These are phyloP conservation scores for Breynia disticha DNA, from an alignment of 441 rosid genomes.

Conservation along the genomic window DNA sequence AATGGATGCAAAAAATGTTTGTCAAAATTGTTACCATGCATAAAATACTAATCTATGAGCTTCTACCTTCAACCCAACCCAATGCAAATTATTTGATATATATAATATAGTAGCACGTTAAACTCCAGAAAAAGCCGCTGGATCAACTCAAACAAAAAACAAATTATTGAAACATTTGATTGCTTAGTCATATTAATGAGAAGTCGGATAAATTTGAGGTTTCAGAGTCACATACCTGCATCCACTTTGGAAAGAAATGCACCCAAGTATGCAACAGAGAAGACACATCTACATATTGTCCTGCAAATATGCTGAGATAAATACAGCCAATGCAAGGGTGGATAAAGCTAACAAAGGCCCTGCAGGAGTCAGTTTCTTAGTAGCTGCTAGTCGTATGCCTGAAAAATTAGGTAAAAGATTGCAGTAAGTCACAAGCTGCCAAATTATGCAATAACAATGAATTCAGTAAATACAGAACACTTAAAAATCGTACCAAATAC, in stretches of 20 bases:
- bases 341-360: slow-evolving; percentile 63
- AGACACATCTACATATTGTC: slow-evolving; percentile 22
- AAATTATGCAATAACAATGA: neutral
- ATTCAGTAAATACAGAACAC: neutral
- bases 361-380: slow-evolving; percentile 51
- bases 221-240: no score
- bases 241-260: neutral
- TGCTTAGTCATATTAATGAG: neutral
- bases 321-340: slow-evolving; percentile 36
- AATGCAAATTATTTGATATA: no score
- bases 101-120: no score
- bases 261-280: neutral
- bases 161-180: neutral
- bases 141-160: neutral
- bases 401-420: slow-evolving; percentile 9
- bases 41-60: no score
- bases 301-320: slow-evolving; percentile 41
- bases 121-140: neutral
- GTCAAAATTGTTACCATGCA: no score
- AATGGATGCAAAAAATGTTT: no score
- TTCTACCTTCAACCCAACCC: no score
- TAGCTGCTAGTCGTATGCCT: slow-evolving; percentile 69
- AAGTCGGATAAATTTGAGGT: neutral
- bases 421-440: no score
- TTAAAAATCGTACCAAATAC: slow-evolving; percentile 46